Evolutionary conservation across 176 grass and related monocot genomes (phyloP), one percentile per base, ranked within the genome.

Genomic region (Musa schizocarpa): DNA sequence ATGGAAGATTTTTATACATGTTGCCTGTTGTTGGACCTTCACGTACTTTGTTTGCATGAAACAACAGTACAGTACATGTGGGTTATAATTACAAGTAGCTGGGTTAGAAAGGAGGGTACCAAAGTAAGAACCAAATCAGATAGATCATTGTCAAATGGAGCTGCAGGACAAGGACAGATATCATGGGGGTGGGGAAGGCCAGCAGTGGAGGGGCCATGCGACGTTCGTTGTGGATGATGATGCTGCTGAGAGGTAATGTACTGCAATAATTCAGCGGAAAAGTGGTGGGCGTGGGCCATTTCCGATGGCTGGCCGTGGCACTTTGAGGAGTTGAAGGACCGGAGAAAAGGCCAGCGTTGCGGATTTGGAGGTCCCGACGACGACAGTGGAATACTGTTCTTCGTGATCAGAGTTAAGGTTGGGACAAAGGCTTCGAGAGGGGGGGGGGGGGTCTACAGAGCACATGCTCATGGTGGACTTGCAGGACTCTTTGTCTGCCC

Each of bases 181-280:
- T 43, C 26, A 56, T 27, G 26, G 26, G 26, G 26, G 26, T 27
- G 26, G 26, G 73, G 2, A 14, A 17, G 27, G 20, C 55, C 27
- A 52, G n/a, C 14, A 75, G 9, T 20, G 21, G 54, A 49, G 48
- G 73, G 72, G 54, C 11, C 24, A 14, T 34, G 72, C 53, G 9
- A 57, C 54, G 24, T 20, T 25, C 0, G n/a, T 59, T 3, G 25
- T 59, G 22, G 13, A 50, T 62, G 24, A 27, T 21, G 11, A 22
- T 25, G 10, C 12, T 49, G 22, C 19, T 13, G 57, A 9, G 13
- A 6, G 55, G 52, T 11, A 61, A 58, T 49, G 54, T 49, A 54
- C 16, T 52, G 27, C 55, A 75, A 59, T 59, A 75, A 43, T 77
- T 77, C 34, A 52, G 74, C 17, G 22, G 74, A 52, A 76, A 76